phyloP scores from a whole-genome alignment of 2,329 filamentous ascomycete species.

The Trichoderma sp. region DNA sequence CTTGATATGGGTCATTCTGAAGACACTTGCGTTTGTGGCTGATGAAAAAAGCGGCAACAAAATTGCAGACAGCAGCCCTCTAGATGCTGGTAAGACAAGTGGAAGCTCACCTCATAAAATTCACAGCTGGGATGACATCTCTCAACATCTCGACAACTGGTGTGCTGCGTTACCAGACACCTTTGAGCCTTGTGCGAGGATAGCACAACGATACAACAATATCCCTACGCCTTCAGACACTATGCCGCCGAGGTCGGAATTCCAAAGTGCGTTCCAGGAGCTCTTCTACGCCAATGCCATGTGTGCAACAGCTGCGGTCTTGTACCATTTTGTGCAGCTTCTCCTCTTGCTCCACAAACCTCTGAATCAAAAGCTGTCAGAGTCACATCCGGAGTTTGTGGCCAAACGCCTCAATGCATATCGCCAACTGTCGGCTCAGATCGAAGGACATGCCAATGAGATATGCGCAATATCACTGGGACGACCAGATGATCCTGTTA shows the following conservation, averaged over 20 bases:
- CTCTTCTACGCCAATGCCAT: slow-evolving; percentile 25
- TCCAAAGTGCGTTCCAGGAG: slow-evolving; percentile 19
- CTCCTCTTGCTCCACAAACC: slow-evolving; percentile 24
- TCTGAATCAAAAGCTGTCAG: neutral
- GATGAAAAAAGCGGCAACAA: neutral
- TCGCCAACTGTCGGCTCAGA: slow-evolving; percentile 14
- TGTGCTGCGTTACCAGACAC: slow-evolving; percentile 22
- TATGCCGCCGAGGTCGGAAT: neutral
- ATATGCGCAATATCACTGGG: slow-evolving; percentile 23
- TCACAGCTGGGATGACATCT: slow-evolving; percentile 12
- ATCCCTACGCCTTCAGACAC: slow-evolving; percentile 12
- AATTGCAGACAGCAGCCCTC: neutral
- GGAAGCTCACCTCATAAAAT: neutral
- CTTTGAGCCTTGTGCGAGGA: slow-evolving; percentile 23
- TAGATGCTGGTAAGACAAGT: neutral
- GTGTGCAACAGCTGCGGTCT: slow-evolving; percentile 24
- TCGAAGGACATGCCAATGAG: slow-evolving; percentile 20
- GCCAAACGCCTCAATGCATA: slow-evolving; percentile 16
- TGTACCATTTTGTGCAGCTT: slow-evolving; percentile 26
- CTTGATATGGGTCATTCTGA: slow-evolving; percentile 25
- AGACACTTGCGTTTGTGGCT: slow-evolving; percentile 19
- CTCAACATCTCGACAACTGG: slow-evolving; percentile 22
- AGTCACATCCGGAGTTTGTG: slow-evolving; percentile 5
- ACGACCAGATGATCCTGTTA: slow-evolving; percentile 14
- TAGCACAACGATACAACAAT: slow-evolving; percentile 12